Evolutionary conservation across 2,329 filamentous ascomycete genomes (phyloP).

Genomic region (Venturia pyrina): DNA sequence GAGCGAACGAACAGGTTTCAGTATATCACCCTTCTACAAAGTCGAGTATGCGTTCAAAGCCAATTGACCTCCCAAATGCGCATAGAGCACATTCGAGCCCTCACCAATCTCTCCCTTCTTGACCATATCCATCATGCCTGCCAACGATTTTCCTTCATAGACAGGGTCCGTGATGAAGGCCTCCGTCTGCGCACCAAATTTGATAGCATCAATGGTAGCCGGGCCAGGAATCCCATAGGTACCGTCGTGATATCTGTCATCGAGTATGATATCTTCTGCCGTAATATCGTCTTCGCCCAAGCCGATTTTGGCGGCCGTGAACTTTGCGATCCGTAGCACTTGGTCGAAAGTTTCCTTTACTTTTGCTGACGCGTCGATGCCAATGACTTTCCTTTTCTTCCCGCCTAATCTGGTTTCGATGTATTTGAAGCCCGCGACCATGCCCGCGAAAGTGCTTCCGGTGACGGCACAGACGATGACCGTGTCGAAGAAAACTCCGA

Average conservation of each 20-base stretch:
- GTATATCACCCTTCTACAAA: neutral
- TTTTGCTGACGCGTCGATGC: conserved; percentile 56
- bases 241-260: conserved; percentile 57
- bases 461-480: conserved; percentile 62
- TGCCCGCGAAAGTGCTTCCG: conserved; percentile 60
- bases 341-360: conserved; percentile 53
- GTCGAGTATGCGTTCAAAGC: conserved; percentile 54
- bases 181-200: conserved; percentile 57
- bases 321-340: conserved; percentile 55
- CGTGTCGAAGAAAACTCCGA: conserved; percentile 55
- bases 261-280: conserved; percentile 51
- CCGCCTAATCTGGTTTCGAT: conserved; percentile 42
- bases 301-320: conserved; percentile 49
- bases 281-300: conserved; percentile 53
- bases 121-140: conserved; percentile 61
- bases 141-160: conserved; percentile 67
- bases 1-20: too few relatives aligned
- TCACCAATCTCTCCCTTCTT: conserved; percentile 50
- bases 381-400: conserved; percentile 47
- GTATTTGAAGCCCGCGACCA: conserved; percentile 47
- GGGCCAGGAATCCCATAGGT: conserved; percentile 58
- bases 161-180: conserved; percentile 67
- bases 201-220: conserved; percentile 57
- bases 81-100: conserved; percentile 57
- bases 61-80: conserved; percentile 60